Evolutionary conservation across 2,329 filamentous ascomycete species (phyloP).

Genomic region (Diplodia intermedia): DNA sequence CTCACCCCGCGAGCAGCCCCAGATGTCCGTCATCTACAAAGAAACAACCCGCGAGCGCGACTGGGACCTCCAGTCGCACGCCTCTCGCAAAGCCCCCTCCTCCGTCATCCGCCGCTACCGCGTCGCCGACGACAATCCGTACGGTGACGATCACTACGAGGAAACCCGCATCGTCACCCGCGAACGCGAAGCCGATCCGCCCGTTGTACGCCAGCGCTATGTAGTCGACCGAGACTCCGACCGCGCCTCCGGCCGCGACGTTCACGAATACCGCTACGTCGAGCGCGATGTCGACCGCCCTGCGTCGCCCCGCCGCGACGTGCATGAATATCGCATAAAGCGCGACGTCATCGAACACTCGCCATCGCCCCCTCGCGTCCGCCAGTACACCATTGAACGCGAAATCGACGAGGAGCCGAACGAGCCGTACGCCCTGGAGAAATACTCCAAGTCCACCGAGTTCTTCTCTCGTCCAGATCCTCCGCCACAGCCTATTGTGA

Average conservation of each 20-base stretch:
- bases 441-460: conserved; percentile 61
- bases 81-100: conserved; percentile 50
- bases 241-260: conserved; percentile 37
- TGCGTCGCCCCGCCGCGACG: conserved; percentile 53
- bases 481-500: conserved; percentile 55
- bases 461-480: conserved; percentile 57
- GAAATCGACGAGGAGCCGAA: conserved; percentile 53
- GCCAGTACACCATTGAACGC: conserved; percentile 50
- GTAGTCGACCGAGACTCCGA: conserved; percentile 34
- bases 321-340: conserved; percentile 60
- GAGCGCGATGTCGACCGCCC: conserved; percentile 42
- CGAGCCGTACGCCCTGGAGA: conserved; percentile 55
- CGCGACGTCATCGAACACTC: conserved; percentile 56
- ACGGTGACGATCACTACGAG: conserved; percentile 52
- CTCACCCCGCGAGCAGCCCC: conserved; percentile 6
- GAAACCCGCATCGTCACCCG: conserved; percentile 57
- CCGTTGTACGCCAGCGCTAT: conserved; percentile 14
- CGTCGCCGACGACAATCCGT: conserved; percentile 58
- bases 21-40: conserved; percentile 56
- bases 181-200: conserved; percentile 35
- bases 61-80: conserved; percentile 47
- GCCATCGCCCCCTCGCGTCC: conserved; percentile 49
- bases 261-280: conserved; percentile 48
- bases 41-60: conserved; percentile 53
- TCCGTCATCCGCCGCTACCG: conserved; percentile 68